These are phyloP conservation scores for Metschnikowia proteae DNA, from an alignment of 805 yeast species.

Conservation along the genomic window DNA sequence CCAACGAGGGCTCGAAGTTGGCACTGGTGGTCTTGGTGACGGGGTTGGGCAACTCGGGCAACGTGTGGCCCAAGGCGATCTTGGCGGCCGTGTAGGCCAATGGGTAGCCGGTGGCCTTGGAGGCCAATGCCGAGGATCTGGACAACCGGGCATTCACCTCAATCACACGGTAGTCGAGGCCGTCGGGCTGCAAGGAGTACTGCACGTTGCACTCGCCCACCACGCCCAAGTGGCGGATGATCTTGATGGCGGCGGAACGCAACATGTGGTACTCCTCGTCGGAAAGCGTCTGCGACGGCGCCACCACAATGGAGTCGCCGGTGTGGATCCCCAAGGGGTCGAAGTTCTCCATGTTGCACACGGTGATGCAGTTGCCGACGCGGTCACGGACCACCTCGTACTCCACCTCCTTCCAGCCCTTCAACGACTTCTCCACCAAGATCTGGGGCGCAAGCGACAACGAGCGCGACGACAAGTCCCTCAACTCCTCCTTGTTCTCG, in stretches of 20 bases:
- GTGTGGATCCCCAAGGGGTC: conserved; percentile 98
- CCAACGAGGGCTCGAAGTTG: conserved; percentile 94
- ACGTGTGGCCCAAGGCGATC: conserved; percentile 89
- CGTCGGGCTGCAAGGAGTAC: conserved; percentile 93
- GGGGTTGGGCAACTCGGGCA: conserved; percentile 93
- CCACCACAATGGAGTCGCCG: conserved; percentile 98
- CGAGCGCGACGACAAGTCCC: conserved; percentile 85
- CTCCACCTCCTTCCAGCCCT: conserved; percentile 99
- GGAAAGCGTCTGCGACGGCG: conserved; percentile 95
- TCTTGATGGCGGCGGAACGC: conserved; percentile 94
- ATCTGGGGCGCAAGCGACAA: conserved; percentile 91
- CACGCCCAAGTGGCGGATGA: conserved; percentile 95
- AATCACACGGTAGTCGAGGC: conserved; percentile 91
- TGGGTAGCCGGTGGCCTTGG: conserved; percentile 98
- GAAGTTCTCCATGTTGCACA: conserved; percentile 98
- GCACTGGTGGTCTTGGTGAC: conserved; percentile 96
- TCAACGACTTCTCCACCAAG: conserved; percentile 91
- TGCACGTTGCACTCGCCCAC: conserved; percentile 99
- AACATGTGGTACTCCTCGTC: conserved; percentile 98
- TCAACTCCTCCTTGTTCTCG: conserved; percentile 71
- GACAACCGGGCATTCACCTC: conserved; percentile 97
- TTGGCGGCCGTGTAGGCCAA: conserved; percentile 98
- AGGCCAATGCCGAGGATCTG: conserved; percentile 95
- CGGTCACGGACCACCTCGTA: conserved; percentile 97
- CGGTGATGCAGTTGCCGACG: conserved; percentile 95